These are phyloP conservation scores for Dipodascopsis tothii DNA, from an alignment of 805 yeast genomes.

Conservation along the genomic window DNA sequence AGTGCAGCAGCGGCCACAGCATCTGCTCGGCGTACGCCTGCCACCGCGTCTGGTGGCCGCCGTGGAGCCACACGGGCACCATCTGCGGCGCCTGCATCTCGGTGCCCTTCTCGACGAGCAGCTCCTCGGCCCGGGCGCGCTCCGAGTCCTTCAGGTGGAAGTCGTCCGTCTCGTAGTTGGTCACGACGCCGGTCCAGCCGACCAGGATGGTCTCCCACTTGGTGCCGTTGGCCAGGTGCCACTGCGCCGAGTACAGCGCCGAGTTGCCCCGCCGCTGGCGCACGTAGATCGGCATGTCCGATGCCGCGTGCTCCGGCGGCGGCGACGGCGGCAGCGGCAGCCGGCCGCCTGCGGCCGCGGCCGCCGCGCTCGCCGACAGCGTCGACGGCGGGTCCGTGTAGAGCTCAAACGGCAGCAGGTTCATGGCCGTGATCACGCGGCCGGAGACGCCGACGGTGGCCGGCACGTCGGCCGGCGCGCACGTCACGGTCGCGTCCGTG, in stretches of 20 bases:
- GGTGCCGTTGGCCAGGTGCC: conserved; percentile 47
- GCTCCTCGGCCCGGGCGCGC: conserved; percentile 37
- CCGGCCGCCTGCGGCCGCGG: background rate
- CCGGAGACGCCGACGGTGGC: conserved; percentile 19
- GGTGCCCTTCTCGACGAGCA: conserved; percentile 31
- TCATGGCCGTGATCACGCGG: conserved; percentile 21
- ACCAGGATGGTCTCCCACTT: conserved; percentile 83
- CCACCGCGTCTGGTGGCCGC: conserved; percentile 77
- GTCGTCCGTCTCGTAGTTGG: conserved; percentile 39
- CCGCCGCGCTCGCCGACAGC: background rate
- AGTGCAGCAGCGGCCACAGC: conserved; percentile 92
- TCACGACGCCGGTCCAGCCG: conserved; percentile 93
- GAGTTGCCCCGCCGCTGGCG: conserved; percentile 60
- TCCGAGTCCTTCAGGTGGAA: conserved; percentile 56
- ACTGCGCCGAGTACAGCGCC: conserved; percentile 70
- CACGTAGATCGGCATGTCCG: conserved; percentile 10
- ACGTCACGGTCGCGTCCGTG: background rate
- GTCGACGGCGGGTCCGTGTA: conserved; percentile 9
- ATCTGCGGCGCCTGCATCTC: conserved; percentile 42
- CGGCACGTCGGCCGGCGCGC: conserved; percentile 1
- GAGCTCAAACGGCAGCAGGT: conserved; percentile 20
- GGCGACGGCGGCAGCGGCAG: background rate
- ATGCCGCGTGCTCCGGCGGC: background rate
- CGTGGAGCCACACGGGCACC: conserved; percentile 83
- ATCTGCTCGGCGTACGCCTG: conserved; percentile 37